Conservation (phyloP, 352 stramenopile species). For the Pythium apleroticum region DNA sequence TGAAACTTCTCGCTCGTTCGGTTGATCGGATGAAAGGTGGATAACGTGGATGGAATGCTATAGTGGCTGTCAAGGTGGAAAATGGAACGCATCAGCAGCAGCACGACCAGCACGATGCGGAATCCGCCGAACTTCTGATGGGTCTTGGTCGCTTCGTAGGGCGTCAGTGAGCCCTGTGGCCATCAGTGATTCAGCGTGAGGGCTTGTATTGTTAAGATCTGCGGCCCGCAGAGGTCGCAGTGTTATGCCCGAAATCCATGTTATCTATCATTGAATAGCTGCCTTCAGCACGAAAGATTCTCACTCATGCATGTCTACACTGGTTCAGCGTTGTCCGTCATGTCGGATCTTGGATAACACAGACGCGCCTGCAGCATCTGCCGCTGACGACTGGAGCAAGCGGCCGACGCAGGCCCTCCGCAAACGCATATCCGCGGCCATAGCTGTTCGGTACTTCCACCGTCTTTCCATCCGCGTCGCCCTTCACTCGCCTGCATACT, state of each 20-base stretch:
- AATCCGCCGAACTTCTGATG: constrained; percentile 60
- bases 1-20: constrained; percentile 15
- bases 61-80: constrained; percentile 18
- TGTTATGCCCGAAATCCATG: not conserved
- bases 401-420: not conserved
- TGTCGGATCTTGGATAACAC: not conserved
- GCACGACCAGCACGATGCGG: constrained; percentile 33
- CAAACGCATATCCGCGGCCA: no score
- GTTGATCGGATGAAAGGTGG: not conserved
- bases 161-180: not conserved
- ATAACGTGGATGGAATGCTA: not conserved
- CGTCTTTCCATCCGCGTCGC: no score
- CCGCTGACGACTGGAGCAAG: not conserved
- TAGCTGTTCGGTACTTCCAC: no score
- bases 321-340: not conserved
- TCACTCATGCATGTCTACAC: not conserved
- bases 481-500: no score
- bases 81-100: constrained; percentile 17
- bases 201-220: not conserved
- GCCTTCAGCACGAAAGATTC: not conserved
- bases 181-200: not conserved
- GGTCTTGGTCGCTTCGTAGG: constrained; percentile 38
- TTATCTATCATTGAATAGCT: not conserved
- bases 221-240: not conserved
- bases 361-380: not conserved